Percentiles rank a stretch among this genome's conserved stretches.
Evolutionary conservation across 441 rosid genomes (phyloP).

Genomic region (Arabidopsis lyrata): DNA sequence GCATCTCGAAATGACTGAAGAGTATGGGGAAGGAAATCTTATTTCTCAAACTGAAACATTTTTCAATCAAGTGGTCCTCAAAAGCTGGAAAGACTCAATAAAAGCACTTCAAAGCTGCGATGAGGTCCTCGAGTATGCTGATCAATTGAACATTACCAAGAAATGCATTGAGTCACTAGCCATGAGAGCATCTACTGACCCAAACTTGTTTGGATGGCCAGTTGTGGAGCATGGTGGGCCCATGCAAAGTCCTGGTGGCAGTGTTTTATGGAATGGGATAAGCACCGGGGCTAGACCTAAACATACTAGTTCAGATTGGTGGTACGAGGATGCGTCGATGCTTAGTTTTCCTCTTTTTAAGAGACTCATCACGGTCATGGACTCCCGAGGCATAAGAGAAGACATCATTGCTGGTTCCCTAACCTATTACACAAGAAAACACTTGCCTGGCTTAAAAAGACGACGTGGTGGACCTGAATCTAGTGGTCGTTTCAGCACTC

Average conservation of each 20-base stretch:
- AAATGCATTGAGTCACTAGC: constrained; percentile 86
- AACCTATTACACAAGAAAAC: constrained; percentile 74
- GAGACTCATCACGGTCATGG: constrained; percentile 77
- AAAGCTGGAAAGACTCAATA: constrained; percentile 88
- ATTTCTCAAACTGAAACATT: constrained; percentile 79
- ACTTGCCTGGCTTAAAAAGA: constrained; percentile 84
- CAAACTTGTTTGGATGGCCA: constrained; percentile 95
- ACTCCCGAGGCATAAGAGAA: constrained; percentile 74
- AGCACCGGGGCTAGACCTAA: constrained; percentile 91
- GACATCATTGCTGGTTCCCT: constrained; percentile 86
- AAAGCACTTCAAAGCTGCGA: constrained; percentile 87
- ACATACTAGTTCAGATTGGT: constrained; percentile 85
- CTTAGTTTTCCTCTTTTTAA: constrained; percentile 80
- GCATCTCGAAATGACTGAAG: constrained; percentile 92
- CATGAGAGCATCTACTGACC: constrained; percentile 78
- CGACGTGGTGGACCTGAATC: constrained; percentile 72
- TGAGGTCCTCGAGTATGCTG: constrained; percentile 71
- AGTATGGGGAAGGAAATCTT: constrained; percentile 90
- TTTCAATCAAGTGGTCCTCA: constrained; percentile 81
- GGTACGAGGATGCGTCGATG: constrained; percentile 90
- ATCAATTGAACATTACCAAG: constrained; percentile 72
- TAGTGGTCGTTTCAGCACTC: constrained; percentile 62
- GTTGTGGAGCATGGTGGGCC: constrained; percentile 89
- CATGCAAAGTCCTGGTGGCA: constrained; percentile 98
- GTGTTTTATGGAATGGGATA: constrained; percentile 96